Percentiles rank a stretch among this genome's conserved stretches.
These are phyloP conservation scores for Pichia sp. DNA, from an alignment of 1,139 yeast species.

Conservation along the genomic window DNA sequence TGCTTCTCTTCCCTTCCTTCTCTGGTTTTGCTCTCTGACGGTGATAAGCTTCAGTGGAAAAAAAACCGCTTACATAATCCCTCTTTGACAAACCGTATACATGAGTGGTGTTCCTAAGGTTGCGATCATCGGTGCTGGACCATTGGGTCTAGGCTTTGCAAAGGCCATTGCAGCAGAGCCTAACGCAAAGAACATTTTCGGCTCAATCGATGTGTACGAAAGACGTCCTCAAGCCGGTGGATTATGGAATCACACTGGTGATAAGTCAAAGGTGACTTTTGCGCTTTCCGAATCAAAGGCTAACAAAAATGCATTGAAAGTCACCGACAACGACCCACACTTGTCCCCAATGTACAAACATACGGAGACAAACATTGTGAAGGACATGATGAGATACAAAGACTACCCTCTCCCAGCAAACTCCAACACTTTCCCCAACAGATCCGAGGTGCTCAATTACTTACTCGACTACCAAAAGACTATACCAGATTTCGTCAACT, in stretches of 20 bases:
- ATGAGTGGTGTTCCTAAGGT: constrained; percentile 21
- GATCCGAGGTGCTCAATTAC: constrained; percentile 40
- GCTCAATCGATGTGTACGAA: constrained; percentile 41
- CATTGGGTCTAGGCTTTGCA: constrained; percentile 47
- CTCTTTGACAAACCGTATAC: background rate
- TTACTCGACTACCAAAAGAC: constrained; percentile 35
- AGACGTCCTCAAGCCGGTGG: constrained; percentile 44
- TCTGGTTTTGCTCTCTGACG: background rate
- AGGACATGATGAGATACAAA: constrained; percentile 42
- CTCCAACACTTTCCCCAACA: constrained; percentile 36
- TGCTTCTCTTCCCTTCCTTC: background rate
- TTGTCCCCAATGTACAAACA: constrained; percentile 45
- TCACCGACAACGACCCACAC: constrained; percentile 32
- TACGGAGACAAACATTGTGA: constrained; percentile 45
- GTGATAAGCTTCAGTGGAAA: background rate
- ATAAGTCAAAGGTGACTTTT: constrained; percentile 26
- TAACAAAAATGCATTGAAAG: constrained; percentile 26
- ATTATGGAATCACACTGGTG: constrained; percentile 41
- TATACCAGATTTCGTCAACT: constrained; percentile 33
- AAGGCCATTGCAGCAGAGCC: constrained; percentile 45
- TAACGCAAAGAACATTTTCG: constrained; percentile 27
- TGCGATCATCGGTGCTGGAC: constrained; percentile 52
- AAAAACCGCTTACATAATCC: background rate
- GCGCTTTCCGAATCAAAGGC: constrained; percentile 13
- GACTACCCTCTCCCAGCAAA: constrained; percentile 36